A percentile compares a stretch with the other conserved stretches of the same genome.
Conservation (phyloP, 352 stramenopile genomes). For the Aphanomyces cochlioides region DNA sequence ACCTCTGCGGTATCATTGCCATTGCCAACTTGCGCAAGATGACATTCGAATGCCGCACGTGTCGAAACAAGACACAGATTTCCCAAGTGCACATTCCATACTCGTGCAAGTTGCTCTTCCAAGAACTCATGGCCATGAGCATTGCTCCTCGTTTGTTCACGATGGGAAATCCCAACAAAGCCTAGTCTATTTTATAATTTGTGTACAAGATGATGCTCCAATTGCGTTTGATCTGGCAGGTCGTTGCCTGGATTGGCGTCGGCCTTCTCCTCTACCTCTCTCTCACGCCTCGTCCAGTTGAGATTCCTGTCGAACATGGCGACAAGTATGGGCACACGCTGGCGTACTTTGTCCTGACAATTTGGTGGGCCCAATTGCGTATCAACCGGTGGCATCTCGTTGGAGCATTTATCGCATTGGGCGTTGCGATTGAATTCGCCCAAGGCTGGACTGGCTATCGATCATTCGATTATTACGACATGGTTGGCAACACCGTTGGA, state of each 20-base stretch:
- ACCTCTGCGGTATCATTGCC: conserved; percentile 98
- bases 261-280: conserved; percentile 26
- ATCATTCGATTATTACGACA: conserved; percentile 16
- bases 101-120: conserved; percentile 99
- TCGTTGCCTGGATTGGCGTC: conserved; percentile 10
- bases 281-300: conserved; percentile 11
- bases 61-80: conserved; percentile 93
- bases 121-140: conserved; percentile 99
- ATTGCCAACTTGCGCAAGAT: conserved; percentile 99
- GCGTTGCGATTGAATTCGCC: conserved; percentile 17
- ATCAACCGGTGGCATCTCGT: too few species aligned
- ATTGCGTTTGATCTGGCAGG: neutral
- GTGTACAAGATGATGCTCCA: neutral
- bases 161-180: conserved; percentile 70
- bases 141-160: conserved; percentile 98
- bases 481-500: conserved; percentile 5
- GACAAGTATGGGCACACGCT: conserved; percentile 22
- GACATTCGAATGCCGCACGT: conserved; percentile 97
- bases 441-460: conserved; percentile 20
- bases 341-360: conserved; percentile 4
- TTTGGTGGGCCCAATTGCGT: conserved; percentile 15
- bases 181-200: conserved; percentile 5
- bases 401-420: neutral
- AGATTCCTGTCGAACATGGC: conserved; percentile 8
- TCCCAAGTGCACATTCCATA: conserved; percentile 98